These are phyloP conservation scores for Cryptococcus amylolentus DNA, from an alignment of 1,284 basidiomycete genomes.

Conservation along the genomic window DNA sequence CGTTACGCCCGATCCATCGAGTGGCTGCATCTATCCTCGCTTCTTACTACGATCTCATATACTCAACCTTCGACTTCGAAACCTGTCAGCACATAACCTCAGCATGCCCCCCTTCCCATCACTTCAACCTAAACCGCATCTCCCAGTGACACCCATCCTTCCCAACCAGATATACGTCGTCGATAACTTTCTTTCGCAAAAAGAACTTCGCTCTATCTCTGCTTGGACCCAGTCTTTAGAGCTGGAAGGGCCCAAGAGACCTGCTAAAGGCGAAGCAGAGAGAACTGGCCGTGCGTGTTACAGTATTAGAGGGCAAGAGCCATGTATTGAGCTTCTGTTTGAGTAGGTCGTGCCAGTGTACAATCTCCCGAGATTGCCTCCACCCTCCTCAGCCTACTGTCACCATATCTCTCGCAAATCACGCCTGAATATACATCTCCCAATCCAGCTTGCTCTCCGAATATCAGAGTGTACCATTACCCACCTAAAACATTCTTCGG, in stretches of 20 bases:
- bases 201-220: conserved; percentile 50
- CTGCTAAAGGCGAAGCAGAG: conserved; percentile 72
- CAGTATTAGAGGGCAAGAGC: neutral
- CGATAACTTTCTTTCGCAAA: conserved; percentile 46
- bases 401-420: conserved; percentile 58
- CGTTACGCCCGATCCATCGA: too few relatives aligned
- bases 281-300: conserved; percentile 62
- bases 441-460: conserved; percentile 36
- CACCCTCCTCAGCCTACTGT: conserved; percentile 55
- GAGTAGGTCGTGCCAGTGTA: conserved; percentile 62
- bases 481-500: conserved; percentile 34
- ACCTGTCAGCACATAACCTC: too few relatives aligned
- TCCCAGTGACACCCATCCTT: conserved; percentile 53
- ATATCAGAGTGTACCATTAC: conserved; percentile 49
- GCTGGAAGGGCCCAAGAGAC: conserved; percentile 62
- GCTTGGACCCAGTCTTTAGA: conserved; percentile 63
- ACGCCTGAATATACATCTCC: conserved; percentile 11
- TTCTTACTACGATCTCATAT: too few relatives aligned
- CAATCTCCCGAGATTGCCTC: conserved; percentile 62
- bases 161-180: conserved; percentile 66
- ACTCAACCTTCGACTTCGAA: too few relatives aligned
- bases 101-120: too few relatives aligned
- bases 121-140: conserved; percentile 49
- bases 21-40: too few relatives aligned
- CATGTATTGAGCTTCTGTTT: neutral